Percentiles rank a stretch among this genome's conserved stretches.
Conservation (phyloP, 2,329 filamentous ascomycete species). For the Fusarium verrucosum region DNA sequence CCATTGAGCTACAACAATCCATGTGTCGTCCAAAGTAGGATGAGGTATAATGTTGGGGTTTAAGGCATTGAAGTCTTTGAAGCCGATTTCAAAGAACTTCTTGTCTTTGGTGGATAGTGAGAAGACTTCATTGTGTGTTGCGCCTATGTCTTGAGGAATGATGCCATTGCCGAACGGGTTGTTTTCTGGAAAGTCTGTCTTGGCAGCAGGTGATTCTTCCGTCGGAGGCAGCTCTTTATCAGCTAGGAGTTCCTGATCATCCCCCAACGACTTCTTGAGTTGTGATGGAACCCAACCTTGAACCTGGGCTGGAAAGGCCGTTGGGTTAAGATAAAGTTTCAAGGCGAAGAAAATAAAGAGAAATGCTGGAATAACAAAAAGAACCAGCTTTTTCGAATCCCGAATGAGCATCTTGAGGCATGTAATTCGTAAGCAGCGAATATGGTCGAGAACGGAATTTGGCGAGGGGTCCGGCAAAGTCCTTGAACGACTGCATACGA, state of each 20-base stretch:
- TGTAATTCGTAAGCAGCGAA: neutral
- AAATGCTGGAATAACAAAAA: slow-evolving; percentile 46
- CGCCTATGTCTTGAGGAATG: neutral
- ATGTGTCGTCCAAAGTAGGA: slow-evolving; percentile 57
- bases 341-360: slow-evolving; percentile 46
- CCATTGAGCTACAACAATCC: slow-evolving; percentile 62
- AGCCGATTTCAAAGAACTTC: slow-evolving; percentile 61
- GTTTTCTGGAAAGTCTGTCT: neutral
- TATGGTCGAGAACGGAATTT: slow-evolving; percentile 1
- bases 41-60: slow-evolving; percentile 69
- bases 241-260: neutral
- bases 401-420: slow-evolving; percentile 46
- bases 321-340: slow-evolving; percentile 28
- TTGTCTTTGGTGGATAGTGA: slow-evolving; percentile 57
- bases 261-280: neutral
- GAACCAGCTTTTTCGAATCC: slow-evolving; percentile 46
- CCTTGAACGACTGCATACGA: neutral
- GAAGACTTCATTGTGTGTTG: slow-evolving; percentile 52
- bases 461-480: neutral
- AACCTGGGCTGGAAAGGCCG: neutral
- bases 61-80: slow-evolving; percentile 53
- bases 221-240: neutral
- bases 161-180: neutral
- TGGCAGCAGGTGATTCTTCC: neutral
- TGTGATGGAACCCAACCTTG: slow-evolving; percentile 16